Evolutionary conservation across 345 rosid species (phyloP).

Genomic region (Citrus trifoliata): DNA sequence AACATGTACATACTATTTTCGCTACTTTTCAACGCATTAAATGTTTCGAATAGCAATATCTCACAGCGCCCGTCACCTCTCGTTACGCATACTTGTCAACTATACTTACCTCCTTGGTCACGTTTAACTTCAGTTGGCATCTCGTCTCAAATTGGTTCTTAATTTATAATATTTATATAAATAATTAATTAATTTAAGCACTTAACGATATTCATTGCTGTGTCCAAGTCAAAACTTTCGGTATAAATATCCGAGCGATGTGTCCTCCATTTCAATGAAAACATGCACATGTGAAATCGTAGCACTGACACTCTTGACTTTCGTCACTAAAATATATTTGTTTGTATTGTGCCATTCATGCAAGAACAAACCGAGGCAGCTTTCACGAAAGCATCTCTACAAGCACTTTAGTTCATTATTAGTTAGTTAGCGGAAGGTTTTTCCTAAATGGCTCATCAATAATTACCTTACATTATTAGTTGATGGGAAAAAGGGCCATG

Average conservation of each 20-base stretch:
- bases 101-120: background rate
- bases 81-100: background rate
- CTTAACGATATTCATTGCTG: too few relatives aligned
- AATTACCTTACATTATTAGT: too few relatives aligned
- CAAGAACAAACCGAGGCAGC: background rate
- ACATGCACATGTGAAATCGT: background rate
- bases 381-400: background rate
- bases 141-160: too few relatives aligned
- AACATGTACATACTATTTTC: background rate
- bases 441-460: background rate
- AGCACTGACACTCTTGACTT: background rate
- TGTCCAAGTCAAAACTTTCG: background rate
- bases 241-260: background rate
- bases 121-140: background rate
- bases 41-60: background rate
- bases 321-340: background rate
- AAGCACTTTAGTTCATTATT: background rate
- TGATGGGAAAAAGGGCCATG: background rate
- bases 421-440: constrained; percentile 2
- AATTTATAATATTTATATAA: too few relatives aligned
- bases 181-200: too few relatives aligned
- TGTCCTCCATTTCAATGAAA: background rate
- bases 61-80: background rate
- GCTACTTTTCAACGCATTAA: constrained; percentile 20
- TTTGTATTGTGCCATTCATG: background rate